Base-by-base conservation (phyloP, 495 filamentous ascomycete species). In the Cladorrhinum samala region DNA sequence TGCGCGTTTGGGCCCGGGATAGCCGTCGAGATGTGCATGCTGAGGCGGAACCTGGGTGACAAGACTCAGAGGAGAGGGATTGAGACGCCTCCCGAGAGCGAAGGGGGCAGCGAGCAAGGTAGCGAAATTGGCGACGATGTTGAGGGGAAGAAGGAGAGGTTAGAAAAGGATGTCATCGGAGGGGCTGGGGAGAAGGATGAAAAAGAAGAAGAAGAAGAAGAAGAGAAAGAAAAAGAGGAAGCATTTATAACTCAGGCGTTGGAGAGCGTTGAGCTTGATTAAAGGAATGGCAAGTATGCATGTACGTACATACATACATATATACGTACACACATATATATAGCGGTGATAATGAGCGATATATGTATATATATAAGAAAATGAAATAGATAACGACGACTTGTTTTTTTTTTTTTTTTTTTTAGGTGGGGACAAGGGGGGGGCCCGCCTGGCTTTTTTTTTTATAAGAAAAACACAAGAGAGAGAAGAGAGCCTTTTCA, bases 1-100 rank as follows among this genome's bases (percentile, higher is more conserved):
- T 80, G 78, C 49, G 80, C 80, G 16, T 87, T 86, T 65, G 83
- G 83, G 4, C 83, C 83, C 0, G 83, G 83, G 2, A 79, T 87
- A 25, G 57, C 74, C 17, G 68, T 84, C 25, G 83, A 86, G 71
- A 83, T 83, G 78, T 78, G 78, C 58, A 65, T 84, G 57, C 57
- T 84, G 41, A 77, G 72, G 64, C 67, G 79, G 16, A 72, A 71
- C 30, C 50, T 69, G 53, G 18, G n/a, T n/a, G n/a, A 13, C 20
- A 8, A 21, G 14, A 18, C 20, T 13, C 54, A 46, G n/a, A 37
- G 50, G 14, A 25, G 42, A 1, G 68, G 68, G 37, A 50, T 71
- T 42, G 67, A 72, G 45, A 74, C 72, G 20, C 71, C 72, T 45
- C 72, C 72, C 2, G 72, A 75, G 57, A 76, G 70, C 13, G 73